Evolutionary conservation across 768 basidiomycete genomes (phyloP).

Genomic region (Arthromyces matolae): DNA sequence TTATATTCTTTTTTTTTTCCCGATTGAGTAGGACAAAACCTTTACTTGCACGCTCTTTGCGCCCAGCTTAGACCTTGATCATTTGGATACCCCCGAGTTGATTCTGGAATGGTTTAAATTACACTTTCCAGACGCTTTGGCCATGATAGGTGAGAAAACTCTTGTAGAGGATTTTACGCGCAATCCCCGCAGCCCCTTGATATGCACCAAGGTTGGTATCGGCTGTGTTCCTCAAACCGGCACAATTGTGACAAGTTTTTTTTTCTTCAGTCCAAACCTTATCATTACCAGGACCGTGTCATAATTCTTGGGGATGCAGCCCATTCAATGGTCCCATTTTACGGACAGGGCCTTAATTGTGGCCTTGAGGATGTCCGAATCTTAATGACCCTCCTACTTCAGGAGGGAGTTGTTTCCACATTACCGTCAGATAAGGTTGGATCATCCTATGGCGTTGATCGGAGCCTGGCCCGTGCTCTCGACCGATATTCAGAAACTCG

Average conservation of each 20-base stretch:
- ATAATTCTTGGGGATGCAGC: conserved; percentile 92
- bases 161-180: conserved; percentile 73
- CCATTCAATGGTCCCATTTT: conserved; percentile 99
- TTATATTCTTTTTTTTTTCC: conserved; percentile 19
- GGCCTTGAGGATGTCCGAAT: conserved; percentile 97
- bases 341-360: conserved; percentile 96
- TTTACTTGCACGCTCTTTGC: conserved; percentile 98
- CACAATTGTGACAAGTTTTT: conserved; percentile 14
- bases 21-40: conserved; percentile 74
- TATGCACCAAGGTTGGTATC: conserved; percentile 83
- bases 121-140: conserved; percentile 87
- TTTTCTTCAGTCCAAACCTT: conserved; percentile 66
- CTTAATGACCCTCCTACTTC: conserved; percentile 68
- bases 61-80: conserved; percentile 72
- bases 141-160: conserved; percentile 75
- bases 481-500: conserved; percentile 76
- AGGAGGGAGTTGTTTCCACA: conserved; percentile 59
- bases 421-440: conserved; percentile 28
- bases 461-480: conserved; percentile 61
- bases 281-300: conserved; percentile 86
- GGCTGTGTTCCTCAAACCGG: conserved; percentile 23
- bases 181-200: conserved; percentile 87
- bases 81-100: conserved; percentile 52
- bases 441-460: conserved; percentile 41
- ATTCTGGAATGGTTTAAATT: conserved; percentile 73